Conservation (phyloP, 176 grass and related monocot species). For the Carex pumila region DNA sequence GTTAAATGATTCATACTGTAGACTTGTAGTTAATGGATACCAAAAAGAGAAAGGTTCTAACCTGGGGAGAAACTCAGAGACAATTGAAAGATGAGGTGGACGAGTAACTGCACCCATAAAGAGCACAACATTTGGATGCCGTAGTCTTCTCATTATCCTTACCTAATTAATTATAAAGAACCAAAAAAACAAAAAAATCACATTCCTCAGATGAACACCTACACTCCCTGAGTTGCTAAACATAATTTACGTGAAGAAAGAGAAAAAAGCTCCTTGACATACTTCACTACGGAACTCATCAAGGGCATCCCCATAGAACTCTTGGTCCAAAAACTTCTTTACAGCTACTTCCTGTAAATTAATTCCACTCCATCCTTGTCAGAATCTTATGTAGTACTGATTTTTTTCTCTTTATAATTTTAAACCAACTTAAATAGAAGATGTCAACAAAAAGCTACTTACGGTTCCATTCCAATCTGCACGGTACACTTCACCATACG, state of each 20-base stretch:
- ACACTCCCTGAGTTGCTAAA: constrained; percentile 12
- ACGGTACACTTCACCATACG: constrained; percentile 98
- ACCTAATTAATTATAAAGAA: constrained; percentile 50
- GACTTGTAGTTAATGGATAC: neutral
- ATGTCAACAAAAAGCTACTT: constrained; percentile 32
- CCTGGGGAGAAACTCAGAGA: constrained; percentile 97
- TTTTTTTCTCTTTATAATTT: neutral
- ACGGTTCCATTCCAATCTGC: constrained; percentile 98
- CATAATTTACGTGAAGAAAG: neutral
- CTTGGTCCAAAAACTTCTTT: constrained; percentile 99
- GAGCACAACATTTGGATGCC: constrained; percentile 97
- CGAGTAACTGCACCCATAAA: constrained; percentile 99
- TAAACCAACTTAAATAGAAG: constrained; percentile 26
- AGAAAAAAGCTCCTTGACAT: constrained; percentile 33
- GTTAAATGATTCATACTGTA: constrained; percentile 9
- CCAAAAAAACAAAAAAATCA: constrained; percentile 22
- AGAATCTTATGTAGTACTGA: neutral
- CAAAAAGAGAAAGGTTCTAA: constrained; percentile 10
- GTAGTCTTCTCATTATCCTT: constrained; percentile 93
- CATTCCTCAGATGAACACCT: constrained; percentile 17
- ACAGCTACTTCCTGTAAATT: constrained; percentile 96
- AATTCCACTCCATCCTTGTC: constrained; percentile 11
- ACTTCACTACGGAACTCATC: constrained; percentile 99
- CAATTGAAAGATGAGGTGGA: constrained; percentile 89
- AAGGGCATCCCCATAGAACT: constrained; percentile 96